Conservation (phyloP, 1,139 yeast genomes). For the Fermentozyma sake region DNA sequence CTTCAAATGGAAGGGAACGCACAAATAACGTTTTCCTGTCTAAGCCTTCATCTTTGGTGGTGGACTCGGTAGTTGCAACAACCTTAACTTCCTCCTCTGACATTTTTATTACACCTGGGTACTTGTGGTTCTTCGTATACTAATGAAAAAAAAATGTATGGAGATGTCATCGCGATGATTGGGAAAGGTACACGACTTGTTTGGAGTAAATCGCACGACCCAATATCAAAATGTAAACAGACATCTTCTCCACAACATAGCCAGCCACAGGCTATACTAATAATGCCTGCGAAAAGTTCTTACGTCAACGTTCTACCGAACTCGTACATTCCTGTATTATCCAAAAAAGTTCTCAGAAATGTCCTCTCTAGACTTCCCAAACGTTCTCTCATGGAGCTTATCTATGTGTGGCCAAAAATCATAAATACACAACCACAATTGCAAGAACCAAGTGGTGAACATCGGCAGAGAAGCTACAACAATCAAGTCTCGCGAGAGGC, state of each 20-base stretch:
- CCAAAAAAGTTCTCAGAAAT: constrained; percentile 17
- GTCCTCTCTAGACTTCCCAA: constrained; percentile 31
- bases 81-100: constrained; percentile 5
- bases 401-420: constrained; percentile 33
- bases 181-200: no score
- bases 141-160: constrained; percentile 6
- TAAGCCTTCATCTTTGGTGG: constrained; percentile 32
- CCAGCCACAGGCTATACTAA: constrained; percentile 1
- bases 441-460: constrained; percentile 11
- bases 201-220: no score
- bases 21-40: constrained; percentile 75
- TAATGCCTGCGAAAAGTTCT: no score
- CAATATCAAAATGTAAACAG: not conserved
- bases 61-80: constrained; percentile 4
- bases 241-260: not conserved
- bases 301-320: constrained; percentile 39
- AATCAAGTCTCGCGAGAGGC: constrained; percentile 18
- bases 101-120: constrained; percentile 2
- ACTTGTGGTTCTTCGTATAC: not conserved
- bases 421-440: constrained; percentile 35
- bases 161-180: constrained; percentile 6
- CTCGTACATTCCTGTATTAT: constrained; percentile 34
- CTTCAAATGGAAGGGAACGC: constrained; percentile 74
- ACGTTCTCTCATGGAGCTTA: constrained; percentile 30
- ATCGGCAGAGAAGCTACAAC: constrained; percentile 28